phyloP scores from a whole-genome alignment of 2,329 filamentous ascomycete genomes.

The Tolypocladium amazonense region DNA sequence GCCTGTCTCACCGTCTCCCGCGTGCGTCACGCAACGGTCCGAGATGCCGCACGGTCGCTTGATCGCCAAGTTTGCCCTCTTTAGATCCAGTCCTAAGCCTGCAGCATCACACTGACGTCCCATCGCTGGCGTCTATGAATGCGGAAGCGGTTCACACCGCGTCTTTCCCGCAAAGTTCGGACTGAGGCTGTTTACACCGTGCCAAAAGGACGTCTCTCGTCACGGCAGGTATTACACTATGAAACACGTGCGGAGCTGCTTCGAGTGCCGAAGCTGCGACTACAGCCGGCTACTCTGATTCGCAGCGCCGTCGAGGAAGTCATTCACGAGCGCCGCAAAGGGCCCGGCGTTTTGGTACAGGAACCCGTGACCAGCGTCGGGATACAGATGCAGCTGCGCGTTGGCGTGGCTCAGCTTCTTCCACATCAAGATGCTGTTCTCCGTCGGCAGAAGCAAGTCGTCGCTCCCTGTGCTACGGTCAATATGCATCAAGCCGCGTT shows the following conservation, averaged over 20 bases:
- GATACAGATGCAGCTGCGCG: constrained; percentile 22
- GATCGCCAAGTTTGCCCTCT: background rate
- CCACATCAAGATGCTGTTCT: constrained; percentile 27
- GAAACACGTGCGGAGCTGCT: background rate
- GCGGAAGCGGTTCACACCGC: background rate
- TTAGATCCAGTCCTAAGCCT: background rate
- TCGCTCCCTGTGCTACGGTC: constrained; percentile 15
- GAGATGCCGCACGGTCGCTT: background rate
- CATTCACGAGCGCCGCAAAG: constrained; percentile 20
- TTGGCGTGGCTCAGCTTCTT: constrained; percentile 18
- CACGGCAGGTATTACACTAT: background rate
- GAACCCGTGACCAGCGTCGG: constrained; percentile 25
- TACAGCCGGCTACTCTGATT: constrained; percentile 3
- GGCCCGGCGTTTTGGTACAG: constrained; percentile 21
- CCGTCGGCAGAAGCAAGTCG: constrained; percentile 22
- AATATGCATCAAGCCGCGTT: background rate
- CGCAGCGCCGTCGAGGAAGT: constrained; percentile 13
- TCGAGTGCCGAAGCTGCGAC: background rate
- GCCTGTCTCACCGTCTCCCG: background rate
- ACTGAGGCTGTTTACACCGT: background rate
- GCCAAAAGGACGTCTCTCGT: background rate
- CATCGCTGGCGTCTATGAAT: background rate
- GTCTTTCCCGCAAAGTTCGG: background rate
- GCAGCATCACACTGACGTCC: no score
- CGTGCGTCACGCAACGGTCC: background rate